phyloP scores from a whole-genome alignment of 306 rosid species.

The Elaeagnus macrophylla region DNA sequence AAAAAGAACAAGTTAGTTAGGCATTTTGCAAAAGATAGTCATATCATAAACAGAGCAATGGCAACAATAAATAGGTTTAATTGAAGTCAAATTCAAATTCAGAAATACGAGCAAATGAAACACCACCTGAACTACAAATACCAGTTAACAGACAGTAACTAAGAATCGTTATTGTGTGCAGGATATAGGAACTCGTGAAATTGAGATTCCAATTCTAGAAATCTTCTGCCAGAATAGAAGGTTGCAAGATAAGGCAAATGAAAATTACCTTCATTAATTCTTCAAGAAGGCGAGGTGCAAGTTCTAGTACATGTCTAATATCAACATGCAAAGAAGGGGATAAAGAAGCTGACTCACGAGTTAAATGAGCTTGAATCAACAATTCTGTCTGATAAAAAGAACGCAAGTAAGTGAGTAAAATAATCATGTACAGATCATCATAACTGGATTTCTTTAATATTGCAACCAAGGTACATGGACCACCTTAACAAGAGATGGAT shows the following conservation, averaged over 20 bases:
- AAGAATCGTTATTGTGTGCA: neutral
- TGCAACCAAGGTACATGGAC: constrained; percentile 1
- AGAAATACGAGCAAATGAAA: neutral
- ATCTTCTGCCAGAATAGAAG: constrained; percentile 6
- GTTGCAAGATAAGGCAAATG: constrained; percentile 18
- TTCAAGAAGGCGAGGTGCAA: constrained; percentile 95
- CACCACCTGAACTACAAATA: neutral
- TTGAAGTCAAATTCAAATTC: neutral
- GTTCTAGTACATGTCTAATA: constrained; percentile 77
- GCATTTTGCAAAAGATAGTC: neutral
- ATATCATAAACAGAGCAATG: neutral
- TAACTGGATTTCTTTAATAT: neutral
- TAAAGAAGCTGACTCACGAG: constrained; percentile 60
- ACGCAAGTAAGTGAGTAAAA: constrained; percentile 16
- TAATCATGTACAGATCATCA: constrained; percentile 10
- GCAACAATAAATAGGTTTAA: neutral
- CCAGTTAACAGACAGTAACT: neutral
- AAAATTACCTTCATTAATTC: constrained; percentile 86
- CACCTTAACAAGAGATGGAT: constrained; percentile 96
- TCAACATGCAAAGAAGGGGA: constrained; percentile 74
- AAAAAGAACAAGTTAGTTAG: neutral
- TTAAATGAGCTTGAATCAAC: constrained; percentile 91
- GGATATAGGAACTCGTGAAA: neutral
- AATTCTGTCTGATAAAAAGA: constrained; percentile 70
- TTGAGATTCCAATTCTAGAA: constrained; percentile 6